Conservation (phyloP, 2,329 filamentous ascomycete species). For the Verticillium zaregamsianum region DNA sequence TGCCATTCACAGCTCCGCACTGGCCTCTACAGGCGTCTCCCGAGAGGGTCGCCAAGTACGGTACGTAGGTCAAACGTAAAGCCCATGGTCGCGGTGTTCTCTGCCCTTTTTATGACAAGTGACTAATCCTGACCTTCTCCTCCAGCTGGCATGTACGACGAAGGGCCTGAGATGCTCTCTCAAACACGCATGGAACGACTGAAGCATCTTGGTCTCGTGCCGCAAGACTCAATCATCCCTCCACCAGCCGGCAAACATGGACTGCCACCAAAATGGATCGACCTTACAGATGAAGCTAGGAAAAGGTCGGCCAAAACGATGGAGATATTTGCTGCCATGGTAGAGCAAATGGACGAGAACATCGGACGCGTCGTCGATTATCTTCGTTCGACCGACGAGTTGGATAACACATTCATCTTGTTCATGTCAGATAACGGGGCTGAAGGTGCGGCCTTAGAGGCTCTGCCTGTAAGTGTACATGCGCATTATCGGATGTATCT, state of each 20-base stretch:
- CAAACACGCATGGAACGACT: constrained; percentile 37
- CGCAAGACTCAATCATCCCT: constrained; percentile 14
- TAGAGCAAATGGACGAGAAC: constrained; percentile 49
- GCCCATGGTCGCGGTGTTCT: too few species aligned
- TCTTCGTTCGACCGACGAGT: constrained; percentile 41
- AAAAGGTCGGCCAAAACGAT: constrained; percentile 21
- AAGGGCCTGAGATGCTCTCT: constrained; percentile 18
- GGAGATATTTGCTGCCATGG: constrained; percentile 53
- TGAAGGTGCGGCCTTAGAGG: constrained; percentile 17
- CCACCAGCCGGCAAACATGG: background rate
- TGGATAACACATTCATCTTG: constrained; percentile 49
- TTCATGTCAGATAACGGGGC: constrained; percentile 50
- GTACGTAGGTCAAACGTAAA: constrained; percentile 4
- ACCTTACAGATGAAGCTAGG: constrained; percentile 11
- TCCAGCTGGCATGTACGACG: constrained; percentile 36
- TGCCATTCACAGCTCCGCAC: constrained; percentile 45
- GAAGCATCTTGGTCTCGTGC: constrained; percentile 34
- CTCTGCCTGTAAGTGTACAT: constrained; percentile 3
- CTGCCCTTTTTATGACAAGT: too few species aligned
- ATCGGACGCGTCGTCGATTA: constrained; percentile 49
- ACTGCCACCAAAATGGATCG: constrained; percentile 7
- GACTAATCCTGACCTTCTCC: too few species aligned
- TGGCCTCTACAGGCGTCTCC: constrained; percentile 48
- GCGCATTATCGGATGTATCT: too few species aligned
- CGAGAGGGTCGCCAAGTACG: constrained; percentile 41